Conservation (phyloP, 441 rosid genomes). For the Brassica balearica region DNA sequence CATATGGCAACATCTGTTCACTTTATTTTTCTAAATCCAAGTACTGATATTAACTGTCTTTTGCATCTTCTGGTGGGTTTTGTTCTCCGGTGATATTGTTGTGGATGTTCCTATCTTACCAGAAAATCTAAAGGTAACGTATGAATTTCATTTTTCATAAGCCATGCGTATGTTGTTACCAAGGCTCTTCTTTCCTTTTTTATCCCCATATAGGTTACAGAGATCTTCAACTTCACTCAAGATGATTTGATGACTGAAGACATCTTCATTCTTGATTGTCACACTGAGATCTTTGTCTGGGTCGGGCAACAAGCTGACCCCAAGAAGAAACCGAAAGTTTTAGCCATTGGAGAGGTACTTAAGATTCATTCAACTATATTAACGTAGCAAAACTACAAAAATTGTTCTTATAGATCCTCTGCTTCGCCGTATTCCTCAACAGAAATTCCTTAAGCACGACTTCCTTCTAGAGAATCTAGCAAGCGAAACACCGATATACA, state of each 20-base stretch:
- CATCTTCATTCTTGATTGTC: constrained; percentile 88
- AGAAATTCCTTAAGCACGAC: constrained; percentile 87
- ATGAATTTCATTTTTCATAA: no score
- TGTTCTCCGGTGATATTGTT: constrained; percentile 37
- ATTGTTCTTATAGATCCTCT: constrained; percentile 27
- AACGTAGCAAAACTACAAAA: background rate
- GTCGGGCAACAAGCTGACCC: constrained; percentile 86
- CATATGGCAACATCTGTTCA: constrained; percentile 9
- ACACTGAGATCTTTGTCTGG: constrained; percentile 89
- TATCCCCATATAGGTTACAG: constrained; percentile 64
- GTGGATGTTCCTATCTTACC: constrained; percentile 44
- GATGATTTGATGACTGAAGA: constrained; percentile 98
- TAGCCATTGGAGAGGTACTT: constrained; percentile 84
- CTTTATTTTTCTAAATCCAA: constrained; percentile 15
- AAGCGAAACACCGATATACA: constrained; percentile 69
- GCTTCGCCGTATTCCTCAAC: constrained; percentile 24
- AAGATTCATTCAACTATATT: constrained; percentile 24
- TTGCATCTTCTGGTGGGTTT: constrained; percentile 31
- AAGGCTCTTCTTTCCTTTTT: background rate
- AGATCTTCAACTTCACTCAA: constrained; percentile 84
- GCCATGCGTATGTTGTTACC: background rate
- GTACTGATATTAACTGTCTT: constrained; percentile 1
- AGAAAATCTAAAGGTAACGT: constrained; percentile 79
- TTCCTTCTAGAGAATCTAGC: constrained; percentile 78
- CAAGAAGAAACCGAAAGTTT: constrained; percentile 66